A percentile compares a stretch with the other conserved stretches of the same genome.
These are phyloP conservation scores for Suillus weaverae DNA, from an alignment of 768 basidiomycete species.

Conservation along the genomic window DNA sequence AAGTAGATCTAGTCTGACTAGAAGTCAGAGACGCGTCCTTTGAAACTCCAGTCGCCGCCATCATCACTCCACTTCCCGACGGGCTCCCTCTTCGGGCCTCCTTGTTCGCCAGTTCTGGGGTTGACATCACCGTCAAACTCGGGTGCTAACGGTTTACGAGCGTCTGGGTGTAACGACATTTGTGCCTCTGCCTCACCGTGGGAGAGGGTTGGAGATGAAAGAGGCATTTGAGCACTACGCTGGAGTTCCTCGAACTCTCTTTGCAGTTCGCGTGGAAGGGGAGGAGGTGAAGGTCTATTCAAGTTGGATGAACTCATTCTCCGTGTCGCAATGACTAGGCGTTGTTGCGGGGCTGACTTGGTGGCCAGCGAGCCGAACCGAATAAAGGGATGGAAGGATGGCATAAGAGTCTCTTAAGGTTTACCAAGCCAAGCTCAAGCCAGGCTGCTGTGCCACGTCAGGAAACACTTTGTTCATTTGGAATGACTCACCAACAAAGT, in stretches of 20 bases:
- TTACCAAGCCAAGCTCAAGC: neutral
- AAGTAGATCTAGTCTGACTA: conserved; percentile 27
- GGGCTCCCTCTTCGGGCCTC: conserved; percentile 87
- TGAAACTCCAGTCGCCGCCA: conserved; percentile 87
- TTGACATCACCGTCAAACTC: conserved; percentile 84
- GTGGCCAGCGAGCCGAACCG: neutral
- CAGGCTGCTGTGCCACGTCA: neutral
- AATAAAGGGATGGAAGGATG: neutral
- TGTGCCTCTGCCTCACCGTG: conserved; percentile 38
- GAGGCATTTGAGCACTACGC: conserved; percentile 53
- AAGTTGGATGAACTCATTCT: conserved; percentile 37
- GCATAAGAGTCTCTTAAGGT: neutral
- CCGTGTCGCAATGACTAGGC: conserved; percentile 1
- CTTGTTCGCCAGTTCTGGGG: conserved; percentile 79
- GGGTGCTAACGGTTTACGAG: conserved; percentile 52
- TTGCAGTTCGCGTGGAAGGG: conserved; percentile 74
- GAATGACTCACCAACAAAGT: neutral
- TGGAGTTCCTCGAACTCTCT: conserved; percentile 86
- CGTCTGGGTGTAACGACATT: conserved; percentile 67
- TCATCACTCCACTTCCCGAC: conserved; percentile 56
- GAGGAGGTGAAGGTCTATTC: conserved; percentile 68
- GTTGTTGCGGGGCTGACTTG: conserved; percentile 1
- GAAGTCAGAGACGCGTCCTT: conserved; percentile 87
- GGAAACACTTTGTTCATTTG: neutral
- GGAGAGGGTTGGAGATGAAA: conserved; percentile 27